phyloP scores from a whole-genome alignment of 306 rosid species.

The Prunus fruticosa region DNA sequence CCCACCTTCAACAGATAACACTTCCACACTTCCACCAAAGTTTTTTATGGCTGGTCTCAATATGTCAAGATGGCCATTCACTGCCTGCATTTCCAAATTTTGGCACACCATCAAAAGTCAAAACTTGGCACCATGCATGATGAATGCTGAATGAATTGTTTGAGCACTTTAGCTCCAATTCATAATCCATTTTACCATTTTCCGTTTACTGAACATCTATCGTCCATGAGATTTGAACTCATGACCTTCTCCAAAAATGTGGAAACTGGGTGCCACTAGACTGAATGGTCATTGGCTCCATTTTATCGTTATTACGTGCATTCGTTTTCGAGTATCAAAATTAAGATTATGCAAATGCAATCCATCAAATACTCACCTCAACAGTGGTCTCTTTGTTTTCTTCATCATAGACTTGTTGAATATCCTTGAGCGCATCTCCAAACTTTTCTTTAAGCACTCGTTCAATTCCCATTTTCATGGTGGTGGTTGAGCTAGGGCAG shows the following conservation, averaged over 20 bases:
- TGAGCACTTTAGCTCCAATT: too few species aligned
- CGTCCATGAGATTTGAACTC: too few species aligned
- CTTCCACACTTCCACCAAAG: conserved; percentile 86
- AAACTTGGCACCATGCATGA: neutral
- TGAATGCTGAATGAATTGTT: too few species aligned
- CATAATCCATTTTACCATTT: too few species aligned
- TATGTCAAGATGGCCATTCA: conserved; percentile 75
- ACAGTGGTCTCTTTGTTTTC: conserved; percentile 48
- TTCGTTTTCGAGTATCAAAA: neutral
- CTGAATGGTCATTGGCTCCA: neutral
- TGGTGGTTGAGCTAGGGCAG: conserved; percentile 95
- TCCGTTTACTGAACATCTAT: too few species aligned
- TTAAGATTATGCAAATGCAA: neutral
- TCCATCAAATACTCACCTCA: conserved; percentile 43
- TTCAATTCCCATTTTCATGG: conserved; percentile 96
- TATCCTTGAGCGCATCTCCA: conserved; percentile 72
- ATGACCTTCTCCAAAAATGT: too few species aligned
- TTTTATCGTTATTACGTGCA: neutral
- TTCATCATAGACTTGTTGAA: conserved; percentile 60
- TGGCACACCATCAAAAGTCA: neutral
- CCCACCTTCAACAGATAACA: conserved; percentile 58
- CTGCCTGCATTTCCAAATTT: conserved; percentile 50
- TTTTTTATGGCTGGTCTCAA: conserved; percentile 90
- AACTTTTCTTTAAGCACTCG: conserved; percentile 90
- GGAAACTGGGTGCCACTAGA: too few species aligned